phyloP scores from a whole-genome alignment of 768 basidiomycete species.

The Termitomyces sp. region DNA sequence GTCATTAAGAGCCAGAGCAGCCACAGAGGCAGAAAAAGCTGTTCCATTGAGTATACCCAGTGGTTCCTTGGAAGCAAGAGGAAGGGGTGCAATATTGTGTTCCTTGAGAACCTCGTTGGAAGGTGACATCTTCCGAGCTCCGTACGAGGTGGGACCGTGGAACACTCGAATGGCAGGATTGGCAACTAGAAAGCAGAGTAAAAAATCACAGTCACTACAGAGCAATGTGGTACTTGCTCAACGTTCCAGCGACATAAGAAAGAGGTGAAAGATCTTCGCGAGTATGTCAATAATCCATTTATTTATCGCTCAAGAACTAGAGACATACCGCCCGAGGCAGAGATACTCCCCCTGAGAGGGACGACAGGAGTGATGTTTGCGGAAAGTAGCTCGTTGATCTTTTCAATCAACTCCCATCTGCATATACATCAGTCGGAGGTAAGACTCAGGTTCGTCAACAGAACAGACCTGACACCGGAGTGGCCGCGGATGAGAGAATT shows the following conservation, averaged over 20 bases:
- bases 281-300: not conserved
- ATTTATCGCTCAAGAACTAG: not conserved
- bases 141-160: constrained; percentile 45
- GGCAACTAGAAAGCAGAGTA: not conserved
- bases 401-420: constrained; percentile 68
- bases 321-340: constrained; percentile 63
- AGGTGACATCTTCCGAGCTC: constrained; percentile 44
- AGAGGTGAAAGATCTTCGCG: constrained; percentile 41
- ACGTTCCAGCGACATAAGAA: constrained; percentile 62
- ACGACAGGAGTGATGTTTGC: constrained; percentile 68
- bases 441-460: not conserved
- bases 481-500: constrained; percentile 81
- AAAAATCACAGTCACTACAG: not conserved
- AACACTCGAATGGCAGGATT: constrained; percentile 31
- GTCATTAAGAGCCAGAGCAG: constrained; percentile 65
- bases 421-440: not conserved
- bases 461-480: constrained; percentile 57
- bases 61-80: constrained; percentile 61
- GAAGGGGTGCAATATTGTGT: constrained; percentile 52
- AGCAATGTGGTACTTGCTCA: constrained; percentile 29
- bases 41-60: constrained; percentile 73
- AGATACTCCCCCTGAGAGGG: constrained; percentile 75
- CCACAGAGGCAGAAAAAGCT: constrained; percentile 69
- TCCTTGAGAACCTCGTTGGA: constrained; percentile 44
- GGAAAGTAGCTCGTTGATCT: constrained; percentile 56